These are phyloP conservation scores for Podaxis sp. DNA, from an alignment of 768 basidiomycete genomes.

Conservation along the genomic window DNA sequence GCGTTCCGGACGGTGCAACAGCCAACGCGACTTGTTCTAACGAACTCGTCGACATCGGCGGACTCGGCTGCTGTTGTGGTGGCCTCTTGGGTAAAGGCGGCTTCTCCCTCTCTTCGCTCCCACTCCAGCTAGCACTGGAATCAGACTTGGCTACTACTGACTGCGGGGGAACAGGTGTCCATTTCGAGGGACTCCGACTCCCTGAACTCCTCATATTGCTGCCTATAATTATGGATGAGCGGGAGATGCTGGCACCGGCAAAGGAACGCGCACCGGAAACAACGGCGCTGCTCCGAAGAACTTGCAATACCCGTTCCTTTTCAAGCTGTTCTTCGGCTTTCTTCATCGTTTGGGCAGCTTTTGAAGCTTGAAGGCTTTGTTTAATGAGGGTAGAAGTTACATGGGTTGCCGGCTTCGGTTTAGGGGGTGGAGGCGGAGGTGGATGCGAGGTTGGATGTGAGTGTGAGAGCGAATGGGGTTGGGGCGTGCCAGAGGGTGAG, in stretches of 20 bases:
- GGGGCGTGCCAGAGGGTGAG: constrained; percentile 12
- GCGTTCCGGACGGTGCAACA: constrained; percentile 11
- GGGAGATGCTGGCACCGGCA: constrained; percentile 24
- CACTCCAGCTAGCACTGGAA: constrained; percentile 8
- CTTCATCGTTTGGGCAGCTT: constrained; percentile 66
- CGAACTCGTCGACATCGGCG: constrained; percentile 38
- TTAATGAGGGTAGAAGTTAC: constrained; percentile 63
- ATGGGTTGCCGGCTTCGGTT: constrained; percentile 28
- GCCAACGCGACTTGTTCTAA: constrained; percentile 45
- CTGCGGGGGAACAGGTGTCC: constrained; percentile 5
- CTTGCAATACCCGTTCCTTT: constrained; percentile 64
- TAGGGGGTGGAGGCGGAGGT: constrained; percentile 13
- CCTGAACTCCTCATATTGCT: constrained; percentile 20
- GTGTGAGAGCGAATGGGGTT: constrained; percentile 14
- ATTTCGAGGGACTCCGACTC: constrained; percentile 14
- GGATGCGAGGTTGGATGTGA: constrained; percentile 11
- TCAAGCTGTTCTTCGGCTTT: constrained; percentile 64
- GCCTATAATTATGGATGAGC: constrained; percentile 32
- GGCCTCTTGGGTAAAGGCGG: constrained; percentile 31
- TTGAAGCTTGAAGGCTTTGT: constrained; percentile 70
- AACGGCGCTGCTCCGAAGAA: constrained; percentile 59
- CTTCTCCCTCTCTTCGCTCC: not conserved
- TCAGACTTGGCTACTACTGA: not conserved
- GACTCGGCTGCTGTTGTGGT: constrained; percentile 26
- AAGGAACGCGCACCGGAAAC: constrained; percentile 28